Conservation (phyloP, 805 yeast genomes). For the Sugiyamaella marilandica region DNA sequence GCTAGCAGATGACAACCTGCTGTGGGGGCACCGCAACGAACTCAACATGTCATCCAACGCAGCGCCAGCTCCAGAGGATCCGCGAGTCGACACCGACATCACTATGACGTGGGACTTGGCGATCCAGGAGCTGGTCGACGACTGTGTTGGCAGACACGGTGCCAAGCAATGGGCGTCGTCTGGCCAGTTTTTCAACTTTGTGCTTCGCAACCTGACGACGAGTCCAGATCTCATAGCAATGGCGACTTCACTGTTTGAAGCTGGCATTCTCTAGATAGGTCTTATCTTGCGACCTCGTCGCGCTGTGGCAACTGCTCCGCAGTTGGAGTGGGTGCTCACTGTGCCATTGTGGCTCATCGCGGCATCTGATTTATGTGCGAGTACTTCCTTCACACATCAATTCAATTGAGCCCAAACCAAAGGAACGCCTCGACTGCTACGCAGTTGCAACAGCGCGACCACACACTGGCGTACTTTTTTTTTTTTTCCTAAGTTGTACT, state of each 20-base stretch:
- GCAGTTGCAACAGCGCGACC: not conserved
- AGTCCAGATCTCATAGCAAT: not conserved
- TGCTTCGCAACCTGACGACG: not conserved
- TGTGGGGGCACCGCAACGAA: conserved; percentile 16
- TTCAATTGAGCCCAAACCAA: too few relatives aligned
- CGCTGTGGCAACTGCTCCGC: too few relatives aligned
- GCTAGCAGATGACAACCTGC: not conserved
- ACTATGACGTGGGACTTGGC: conserved; percentile 13
- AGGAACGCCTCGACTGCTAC: too few relatives aligned
- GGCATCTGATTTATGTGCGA: too few relatives aligned
- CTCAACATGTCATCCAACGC: conserved; percentile 4
- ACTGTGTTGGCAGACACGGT: not conserved
- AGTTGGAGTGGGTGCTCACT: too few relatives aligned
- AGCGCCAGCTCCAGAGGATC: conserved; percentile 8
- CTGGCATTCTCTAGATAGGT: not conserved
- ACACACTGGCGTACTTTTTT: too few relatives aligned
- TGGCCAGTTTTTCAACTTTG: not conserved
- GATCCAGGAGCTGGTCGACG: conserved; percentile 5
- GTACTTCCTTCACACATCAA: too few relatives aligned
- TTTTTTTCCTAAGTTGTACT: too few relatives aligned
- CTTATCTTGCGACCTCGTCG: too few relatives aligned
- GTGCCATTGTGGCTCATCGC: too few relatives aligned
- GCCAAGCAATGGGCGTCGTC: not conserved
- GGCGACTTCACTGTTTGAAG: not conserved
- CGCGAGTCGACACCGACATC: conserved; percentile 12